phyloP scores from a whole-genome alignment of 352 stramenopile species.

The Pythium sukuiense region DNA sequence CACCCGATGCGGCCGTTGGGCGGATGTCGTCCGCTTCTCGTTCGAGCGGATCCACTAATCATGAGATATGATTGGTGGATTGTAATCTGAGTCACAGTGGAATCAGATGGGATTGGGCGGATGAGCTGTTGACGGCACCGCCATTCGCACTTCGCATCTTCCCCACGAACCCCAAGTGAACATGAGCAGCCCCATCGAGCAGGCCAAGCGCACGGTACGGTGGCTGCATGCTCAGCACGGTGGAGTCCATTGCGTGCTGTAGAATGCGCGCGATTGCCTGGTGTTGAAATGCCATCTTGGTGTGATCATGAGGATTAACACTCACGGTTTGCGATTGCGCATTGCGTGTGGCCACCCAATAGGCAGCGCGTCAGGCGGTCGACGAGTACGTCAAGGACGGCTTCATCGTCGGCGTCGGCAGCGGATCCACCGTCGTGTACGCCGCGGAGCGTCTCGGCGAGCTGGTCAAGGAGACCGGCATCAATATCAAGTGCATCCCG shows the following conservation, averaged over 20 bases:
- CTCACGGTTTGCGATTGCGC: conserved; percentile 4
- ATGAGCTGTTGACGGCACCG: conserved; percentile 7
- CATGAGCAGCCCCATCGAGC: conserved; percentile 61
- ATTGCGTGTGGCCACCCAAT: not conserved
- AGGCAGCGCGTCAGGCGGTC: conserved; percentile 85
- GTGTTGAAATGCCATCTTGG: not conserved
- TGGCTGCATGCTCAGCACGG: not conserved
- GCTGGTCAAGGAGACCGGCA: conserved; percentile 87
- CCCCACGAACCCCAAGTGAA: not conserved
- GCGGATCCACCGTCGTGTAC: conserved; percentile 98
- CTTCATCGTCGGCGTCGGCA: conserved; percentile 98
- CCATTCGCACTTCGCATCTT: conserved; percentile 7
- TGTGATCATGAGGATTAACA: not conserved
- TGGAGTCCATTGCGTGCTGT: not conserved
- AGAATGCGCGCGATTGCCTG: not conserved
- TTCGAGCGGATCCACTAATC: conserved; percentile 20
- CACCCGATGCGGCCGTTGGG: not conserved
- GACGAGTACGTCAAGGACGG: conserved; percentile 93
- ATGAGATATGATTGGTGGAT: conserved; percentile 18
- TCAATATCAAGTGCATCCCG: conserved; percentile 97
- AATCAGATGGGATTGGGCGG: not conserved
- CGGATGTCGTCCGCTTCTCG: conserved; percentile 9
- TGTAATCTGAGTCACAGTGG: not conserved
- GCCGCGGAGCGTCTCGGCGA: conserved; percentile 96
- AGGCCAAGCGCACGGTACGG: conserved; percentile 72